phyloP scores from a whole-genome alignment of 2,329 filamentous ascomycete species.

The Domatiomyces globalis region DNA sequence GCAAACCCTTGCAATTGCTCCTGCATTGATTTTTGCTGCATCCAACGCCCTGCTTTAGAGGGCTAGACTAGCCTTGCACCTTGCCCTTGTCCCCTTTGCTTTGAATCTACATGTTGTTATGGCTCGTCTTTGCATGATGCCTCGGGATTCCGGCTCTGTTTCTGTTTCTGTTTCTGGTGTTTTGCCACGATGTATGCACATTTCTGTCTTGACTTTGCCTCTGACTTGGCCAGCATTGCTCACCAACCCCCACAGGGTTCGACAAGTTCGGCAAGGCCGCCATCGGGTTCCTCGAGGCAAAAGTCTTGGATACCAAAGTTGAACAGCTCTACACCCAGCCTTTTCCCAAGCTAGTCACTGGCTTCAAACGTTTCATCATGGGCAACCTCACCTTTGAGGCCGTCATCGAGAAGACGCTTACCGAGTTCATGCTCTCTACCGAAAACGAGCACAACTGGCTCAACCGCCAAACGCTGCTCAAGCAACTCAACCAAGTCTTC shows the following conservation, averaged over 20 bases:
- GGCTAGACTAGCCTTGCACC: not conserved
- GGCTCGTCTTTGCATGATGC: not conserved
- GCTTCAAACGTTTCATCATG: slow-evolving; percentile 12
- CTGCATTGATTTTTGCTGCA: not conserved
- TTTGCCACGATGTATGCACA: not conserved
- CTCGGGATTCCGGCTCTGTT: not conserved
- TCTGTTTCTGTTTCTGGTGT: not conserved
- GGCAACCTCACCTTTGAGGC: slow-evolving; percentile 8
- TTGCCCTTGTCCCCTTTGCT: not conserved
- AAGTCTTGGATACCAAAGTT: slow-evolving; percentile 1
- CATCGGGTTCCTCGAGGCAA: slow-evolving; percentile 1
- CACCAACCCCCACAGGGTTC: not conserved
- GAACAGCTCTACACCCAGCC: slow-evolving; percentile 4
- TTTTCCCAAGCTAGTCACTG: slow-evolving; percentile 8
- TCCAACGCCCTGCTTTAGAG: not conserved
- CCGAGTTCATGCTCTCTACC: slow-evolving; percentile 9
- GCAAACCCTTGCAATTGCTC: not conserved
- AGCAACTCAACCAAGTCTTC: slow-evolving; percentile 12
- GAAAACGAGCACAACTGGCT: slow-evolving; percentile 18
- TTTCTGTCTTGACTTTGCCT: not conserved
- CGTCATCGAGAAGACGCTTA: slow-evolving; percentile 12
- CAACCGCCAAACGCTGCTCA: slow-evolving; percentile 14
- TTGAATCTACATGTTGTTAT: not conserved
- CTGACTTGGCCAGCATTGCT: not conserved
- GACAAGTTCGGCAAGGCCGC: not conserved